phyloP scores from a whole-genome alignment of 1,284 basidiomycete genomes.

The Puccinia brachypodii region DNA sequence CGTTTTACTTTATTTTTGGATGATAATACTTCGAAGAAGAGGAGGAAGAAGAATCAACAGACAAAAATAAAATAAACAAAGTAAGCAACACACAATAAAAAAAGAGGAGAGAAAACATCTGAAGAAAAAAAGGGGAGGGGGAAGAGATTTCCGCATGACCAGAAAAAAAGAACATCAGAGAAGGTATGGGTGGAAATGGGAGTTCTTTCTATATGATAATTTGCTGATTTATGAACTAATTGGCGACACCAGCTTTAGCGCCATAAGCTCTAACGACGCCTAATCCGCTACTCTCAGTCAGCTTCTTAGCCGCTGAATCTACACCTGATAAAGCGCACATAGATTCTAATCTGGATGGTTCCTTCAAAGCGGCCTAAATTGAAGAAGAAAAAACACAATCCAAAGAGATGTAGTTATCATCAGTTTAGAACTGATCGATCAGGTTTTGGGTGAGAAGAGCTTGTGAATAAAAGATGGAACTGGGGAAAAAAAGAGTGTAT shows the following conservation, averaged over 20 bases:
- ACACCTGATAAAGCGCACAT: constrained; percentile 62
- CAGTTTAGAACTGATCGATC: constrained; percentile 46
- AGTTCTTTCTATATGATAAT: too few species aligned
- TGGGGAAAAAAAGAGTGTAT: neutral
- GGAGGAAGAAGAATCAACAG: too few species aligned
- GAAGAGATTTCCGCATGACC: too few species aligned
- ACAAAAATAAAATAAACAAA: too few species aligned
- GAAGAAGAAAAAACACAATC: constrained; percentile 47
- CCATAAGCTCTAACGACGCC: constrained; percentile 39
- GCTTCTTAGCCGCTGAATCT: constrained; percentile 57
- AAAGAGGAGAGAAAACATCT: neutral
- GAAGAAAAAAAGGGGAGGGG: neutral
- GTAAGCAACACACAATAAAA: too few species aligned
- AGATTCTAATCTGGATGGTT: constrained; percentile 86
- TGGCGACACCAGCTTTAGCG: constrained; percentile 41
- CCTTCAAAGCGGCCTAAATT: constrained; percentile 67
- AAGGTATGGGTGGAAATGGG: neutral
- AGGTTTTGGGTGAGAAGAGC: constrained; percentile 40
- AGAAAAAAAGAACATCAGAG: neutral
- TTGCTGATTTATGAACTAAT: neutral
- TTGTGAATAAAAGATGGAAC: neutral
- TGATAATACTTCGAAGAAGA: too few species aligned
- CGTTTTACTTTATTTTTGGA: too few species aligned
- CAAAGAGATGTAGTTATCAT: constrained; percentile 23
- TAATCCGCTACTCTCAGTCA: constrained; percentile 57